Evolutionary conservation across 1,284 basidiomycete genomes (phyloP).

Genomic region (Fomitiporia mediterranea): DNA sequence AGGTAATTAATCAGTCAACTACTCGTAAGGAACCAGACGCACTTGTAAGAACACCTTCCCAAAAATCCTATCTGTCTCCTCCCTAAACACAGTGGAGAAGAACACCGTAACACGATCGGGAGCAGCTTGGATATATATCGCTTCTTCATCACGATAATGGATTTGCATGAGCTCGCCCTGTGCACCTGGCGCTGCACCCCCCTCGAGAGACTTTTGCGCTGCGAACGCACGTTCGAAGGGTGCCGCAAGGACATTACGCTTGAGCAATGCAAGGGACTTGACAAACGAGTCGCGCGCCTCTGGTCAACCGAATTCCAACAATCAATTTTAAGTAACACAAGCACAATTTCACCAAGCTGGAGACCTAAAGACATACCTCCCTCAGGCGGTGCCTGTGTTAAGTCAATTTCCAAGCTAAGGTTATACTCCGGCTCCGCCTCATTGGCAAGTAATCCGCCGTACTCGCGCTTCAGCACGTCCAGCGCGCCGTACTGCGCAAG

Average conservation of each 20-base stretch:
- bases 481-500: constrained; percentile 85
- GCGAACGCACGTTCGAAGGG: constrained; percentile 91
- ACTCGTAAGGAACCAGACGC: neutral
- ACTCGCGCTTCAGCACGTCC: constrained; percentile 80
- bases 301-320: constrained; percentile 30
- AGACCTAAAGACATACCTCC: constrained; percentile 54
- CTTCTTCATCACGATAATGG: constrained; percentile 95
- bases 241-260: constrained; percentile 92
- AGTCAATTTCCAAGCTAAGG: constrained; percentile 83
- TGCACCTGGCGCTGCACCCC: constrained; percentile 43
- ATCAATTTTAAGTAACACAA: neutral
- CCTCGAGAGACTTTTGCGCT: constrained; percentile 83
- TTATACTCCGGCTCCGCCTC: constrained; percentile 83
- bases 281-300: constrained; percentile 80
- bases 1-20: neutral
- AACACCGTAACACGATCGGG: constrained; percentile 97
- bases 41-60: constrained; percentile 98
- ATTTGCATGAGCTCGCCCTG: constrained; percentile 88
- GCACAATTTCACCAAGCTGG: constrained; percentile 11
- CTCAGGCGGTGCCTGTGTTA: constrained; percentile 77
- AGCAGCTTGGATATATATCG: constrained; percentile 92
- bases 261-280: constrained; percentile 80
- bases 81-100: constrained; percentile 95
- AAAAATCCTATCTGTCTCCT: constrained; percentile 96
- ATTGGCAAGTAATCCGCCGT: constrained; percentile 64